These are phyloP conservation scores for Brettanomyces naardenensis DNA, from an alignment of 805 yeast species.

Conservation along the genomic window DNA sequence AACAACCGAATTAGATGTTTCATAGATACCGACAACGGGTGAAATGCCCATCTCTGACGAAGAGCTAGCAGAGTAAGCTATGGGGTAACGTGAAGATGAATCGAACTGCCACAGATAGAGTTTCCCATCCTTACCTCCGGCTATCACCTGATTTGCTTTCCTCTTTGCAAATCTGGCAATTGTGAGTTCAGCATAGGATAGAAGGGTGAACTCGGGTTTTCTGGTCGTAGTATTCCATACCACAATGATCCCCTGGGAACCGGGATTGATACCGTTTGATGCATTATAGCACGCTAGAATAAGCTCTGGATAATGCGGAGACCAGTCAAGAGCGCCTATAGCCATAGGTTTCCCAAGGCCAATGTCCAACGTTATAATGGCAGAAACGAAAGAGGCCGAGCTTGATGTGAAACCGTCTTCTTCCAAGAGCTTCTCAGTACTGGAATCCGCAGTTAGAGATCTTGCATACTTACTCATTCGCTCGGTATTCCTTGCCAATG, in stretches of 20 bases:
- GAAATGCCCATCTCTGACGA: slow-evolving; percentile 1
- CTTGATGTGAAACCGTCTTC: slow-evolving; percentile 4
- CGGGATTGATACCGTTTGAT: not conserved
- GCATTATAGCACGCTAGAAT: slow-evolving; percentile 19
- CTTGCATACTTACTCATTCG: slow-evolving; percentile 1
- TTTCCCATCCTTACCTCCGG: slow-evolving; percentile 43
- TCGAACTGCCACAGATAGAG: slow-evolving; percentile 41
- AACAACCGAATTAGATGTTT: slow-evolving; percentile 20
- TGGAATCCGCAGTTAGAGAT: not conserved
- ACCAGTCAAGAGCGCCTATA: slow-evolving; percentile 22
- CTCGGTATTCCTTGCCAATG: not conserved
- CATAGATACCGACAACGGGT: slow-evolving; percentile 16
- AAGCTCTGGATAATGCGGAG: slow-evolving; percentile 23
- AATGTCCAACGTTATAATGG: not conserved
- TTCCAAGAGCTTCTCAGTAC: not conserved
- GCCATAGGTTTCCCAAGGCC: slow-evolving; percentile 5
- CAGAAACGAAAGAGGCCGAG: not conserved
- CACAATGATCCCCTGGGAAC: slow-evolving; percentile 9
- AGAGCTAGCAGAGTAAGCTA: slow-evolving; percentile 2
- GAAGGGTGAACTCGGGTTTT: slow-evolving; percentile 21
- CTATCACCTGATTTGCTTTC: slow-evolving; percentile 34
- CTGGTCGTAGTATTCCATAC: slow-evolving; percentile 25
- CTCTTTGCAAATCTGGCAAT: slow-evolving; percentile 32
- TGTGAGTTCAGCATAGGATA: slow-evolving; percentile 32
- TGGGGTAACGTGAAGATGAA: slow-evolving; percentile 23